A percentile compares a stretch with the other conserved stretches of the same genome.
phyloP scores from a whole-genome alignment of 2,329 filamentous ascomycete genomes.

The Lasiodiplodia sp. region DNA sequence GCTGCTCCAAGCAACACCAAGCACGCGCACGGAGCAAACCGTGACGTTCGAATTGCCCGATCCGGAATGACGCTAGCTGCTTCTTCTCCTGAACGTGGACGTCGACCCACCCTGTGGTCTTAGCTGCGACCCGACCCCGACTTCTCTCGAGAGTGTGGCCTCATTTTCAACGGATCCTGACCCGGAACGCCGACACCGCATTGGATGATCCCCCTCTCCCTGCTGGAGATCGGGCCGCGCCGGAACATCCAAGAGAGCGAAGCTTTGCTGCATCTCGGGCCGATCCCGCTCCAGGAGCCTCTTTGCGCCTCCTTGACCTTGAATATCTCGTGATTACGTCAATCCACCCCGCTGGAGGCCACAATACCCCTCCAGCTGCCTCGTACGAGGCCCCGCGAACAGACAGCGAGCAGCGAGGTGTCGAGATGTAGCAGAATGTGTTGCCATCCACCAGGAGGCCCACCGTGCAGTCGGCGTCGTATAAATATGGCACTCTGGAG shows the following conservation, averaged over 20 bases:
- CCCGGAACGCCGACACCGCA: slow-evolving; percentile 5
- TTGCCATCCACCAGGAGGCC: neutral
- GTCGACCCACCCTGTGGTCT: neutral
- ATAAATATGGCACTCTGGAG: neutral
- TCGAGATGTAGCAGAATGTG: neutral
- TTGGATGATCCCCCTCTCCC: slow-evolving; percentile 9
- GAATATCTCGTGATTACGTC: slow-evolving; percentile 18
- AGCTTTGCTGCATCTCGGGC: slow-evolving; percentile 10
- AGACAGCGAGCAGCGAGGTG: slow-evolving; percentile 9
- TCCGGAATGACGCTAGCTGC: neutral
- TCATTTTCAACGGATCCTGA: slow-evolving; percentile 18
- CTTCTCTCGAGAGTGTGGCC: slow-evolving; percentile 22
- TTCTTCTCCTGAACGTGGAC: slow-evolving; percentile 1
- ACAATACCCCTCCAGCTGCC: neutral
- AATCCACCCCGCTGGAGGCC: slow-evolving; percentile 9
- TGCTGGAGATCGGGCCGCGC: slow-evolving; percentile 15
- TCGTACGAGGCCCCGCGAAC: slow-evolving; percentile 9
- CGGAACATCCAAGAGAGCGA: neutral
- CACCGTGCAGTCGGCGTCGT: neutral
- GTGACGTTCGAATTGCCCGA: slow-evolving; percentile 2
- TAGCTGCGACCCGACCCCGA: neutral
- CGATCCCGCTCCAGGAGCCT: slow-evolving; percentile 18
- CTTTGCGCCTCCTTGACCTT: neutral
- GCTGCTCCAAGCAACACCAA: slow-evolving; percentile 10
- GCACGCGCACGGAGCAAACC: slow-evolving; percentile 4